A percentile compares a stretch with the other conserved stretches of the same genome.
Evolutionary conservation across 2,329 filamentous ascomycete species (phyloP).

Genomic region (Epichloe sibirici): DNA sequence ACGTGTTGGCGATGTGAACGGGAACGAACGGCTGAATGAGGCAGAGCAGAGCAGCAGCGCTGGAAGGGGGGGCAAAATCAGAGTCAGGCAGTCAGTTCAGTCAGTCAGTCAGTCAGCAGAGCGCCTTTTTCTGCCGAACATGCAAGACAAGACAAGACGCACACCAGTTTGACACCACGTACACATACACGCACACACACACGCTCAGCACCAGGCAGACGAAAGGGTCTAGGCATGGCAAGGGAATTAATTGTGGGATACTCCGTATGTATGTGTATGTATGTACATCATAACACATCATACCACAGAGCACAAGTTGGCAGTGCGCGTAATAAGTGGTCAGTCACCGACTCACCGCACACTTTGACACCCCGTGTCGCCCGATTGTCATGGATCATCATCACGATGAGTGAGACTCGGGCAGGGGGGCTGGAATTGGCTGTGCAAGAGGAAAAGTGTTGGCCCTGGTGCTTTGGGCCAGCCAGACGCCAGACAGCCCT

Average conservation of each 20-base stretch:
- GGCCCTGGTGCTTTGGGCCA: neutral
- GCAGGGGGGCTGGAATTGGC: conserved; percentile 2
- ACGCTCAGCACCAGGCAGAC: neutral
- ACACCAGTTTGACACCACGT: conserved; percentile 4
- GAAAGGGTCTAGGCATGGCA: neutral
- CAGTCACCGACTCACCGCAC: conserved; percentile 3
- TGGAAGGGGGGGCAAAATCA: neutral
- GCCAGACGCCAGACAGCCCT: neutral
- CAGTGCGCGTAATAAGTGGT: neutral
- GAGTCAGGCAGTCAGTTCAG: too few relatives aligned
- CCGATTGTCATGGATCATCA: conserved; percentile 4
- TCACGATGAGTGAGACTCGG: neutral
- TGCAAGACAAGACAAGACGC: conserved; percentile 8
- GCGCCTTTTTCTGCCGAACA: neutral
- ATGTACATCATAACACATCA: too few relatives aligned
- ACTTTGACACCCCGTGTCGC: neutral
- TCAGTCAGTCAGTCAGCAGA: neutral
- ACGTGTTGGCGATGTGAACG: neutral
- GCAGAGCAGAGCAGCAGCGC: neutral
- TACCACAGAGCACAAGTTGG: neutral
- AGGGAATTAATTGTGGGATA: neutral
- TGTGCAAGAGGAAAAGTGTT: neutral
- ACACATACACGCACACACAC: conserved; percentile 12
- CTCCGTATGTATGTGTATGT: too few relatives aligned
- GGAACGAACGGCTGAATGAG: too few relatives aligned